Conservation (phyloP, 495 filamentous ascomycete species). For the Talaromyces liani region DNA sequence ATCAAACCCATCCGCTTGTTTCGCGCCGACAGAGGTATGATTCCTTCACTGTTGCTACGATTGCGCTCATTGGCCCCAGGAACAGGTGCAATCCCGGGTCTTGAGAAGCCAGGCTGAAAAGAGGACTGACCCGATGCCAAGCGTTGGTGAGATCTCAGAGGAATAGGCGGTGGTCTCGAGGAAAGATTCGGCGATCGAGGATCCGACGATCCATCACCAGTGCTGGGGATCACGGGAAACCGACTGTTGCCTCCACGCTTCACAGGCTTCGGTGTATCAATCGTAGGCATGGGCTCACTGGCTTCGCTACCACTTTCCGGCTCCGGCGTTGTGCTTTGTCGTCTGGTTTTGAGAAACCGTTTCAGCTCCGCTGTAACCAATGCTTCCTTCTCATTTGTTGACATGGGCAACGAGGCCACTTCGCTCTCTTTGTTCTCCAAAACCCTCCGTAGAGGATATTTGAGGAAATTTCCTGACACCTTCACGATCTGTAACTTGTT, state of each 20-base stretch:
- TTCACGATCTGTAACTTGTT: constrained; percentile 79
- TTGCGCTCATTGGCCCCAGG: constrained; percentile 63
- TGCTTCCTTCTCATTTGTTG: constrained; percentile 57
- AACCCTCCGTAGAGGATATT: constrained; percentile 36
- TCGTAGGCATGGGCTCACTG: constrained; percentile 35
- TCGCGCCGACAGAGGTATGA: constrained; percentile 55
- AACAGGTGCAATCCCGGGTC: constrained; percentile 64
- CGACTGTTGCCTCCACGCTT: constrained; percentile 68
- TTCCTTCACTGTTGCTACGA: constrained; percentile 84
- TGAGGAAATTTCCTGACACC: constrained; percentile 76
- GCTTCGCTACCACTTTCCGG: constrained; percentile 56
- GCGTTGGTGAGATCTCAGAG: constrained; percentile 69
- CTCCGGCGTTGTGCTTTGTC: constrained; percentile 43
- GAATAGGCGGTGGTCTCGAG: constrained; percentile 64
- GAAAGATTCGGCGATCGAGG: constrained; percentile 55
- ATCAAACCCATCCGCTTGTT: constrained; percentile 81
- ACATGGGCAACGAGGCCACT: constrained; percentile 32
- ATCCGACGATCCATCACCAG: constrained; percentile 38
- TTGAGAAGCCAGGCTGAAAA: constrained; percentile 56
- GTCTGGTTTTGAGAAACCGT: constrained; percentile 59
- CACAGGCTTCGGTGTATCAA: constrained; percentile 69
- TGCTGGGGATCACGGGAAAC: constrained; percentile 74
- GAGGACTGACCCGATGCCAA: constrained; percentile 75
- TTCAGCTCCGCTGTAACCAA: constrained; percentile 68
- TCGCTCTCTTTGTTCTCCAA: constrained; percentile 37